Conservation (phyloP, 768 basidiomycete species). For the Trametopsis cervina region DNA sequence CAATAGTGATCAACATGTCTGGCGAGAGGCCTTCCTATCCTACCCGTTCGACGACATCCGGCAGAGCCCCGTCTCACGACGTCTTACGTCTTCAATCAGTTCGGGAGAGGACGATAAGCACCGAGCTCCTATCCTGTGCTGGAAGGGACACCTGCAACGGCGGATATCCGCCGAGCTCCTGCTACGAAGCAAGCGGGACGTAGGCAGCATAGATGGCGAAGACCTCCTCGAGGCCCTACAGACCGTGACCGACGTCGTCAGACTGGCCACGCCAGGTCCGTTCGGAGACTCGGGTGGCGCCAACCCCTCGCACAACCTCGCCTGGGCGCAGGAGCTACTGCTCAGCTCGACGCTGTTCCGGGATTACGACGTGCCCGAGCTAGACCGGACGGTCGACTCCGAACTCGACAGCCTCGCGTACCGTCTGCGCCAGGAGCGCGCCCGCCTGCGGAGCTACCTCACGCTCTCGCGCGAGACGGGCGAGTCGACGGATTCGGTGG, state of each 20-base stretch:
- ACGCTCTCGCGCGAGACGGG: conserved; percentile 36
- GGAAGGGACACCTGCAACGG: background rate
- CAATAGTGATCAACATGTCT: conserved; percentile 51
- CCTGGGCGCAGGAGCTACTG: conserved; percentile 41
- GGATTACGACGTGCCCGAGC: background rate
- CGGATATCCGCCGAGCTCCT: conserved; percentile 1
- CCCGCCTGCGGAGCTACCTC: conserved; percentile 42
- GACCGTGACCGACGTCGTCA: conserved; percentile 29
- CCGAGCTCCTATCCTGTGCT: conserved; percentile 25
- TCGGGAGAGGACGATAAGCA: conserved; percentile 29
- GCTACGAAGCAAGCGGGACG: conserved; percentile 10
- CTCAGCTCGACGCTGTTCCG: conserved; percentile 24
- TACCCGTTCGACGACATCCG: conserved; percentile 64
- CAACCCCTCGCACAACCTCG: conserved; percentile 31
- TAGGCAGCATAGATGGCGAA: background rate
- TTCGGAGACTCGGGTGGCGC: conserved; percentile 7
- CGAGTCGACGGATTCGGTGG: conserved; percentile 15
- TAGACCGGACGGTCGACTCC: background rate
- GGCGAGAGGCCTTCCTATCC: conserved; percentile 57
- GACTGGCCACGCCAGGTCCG: conserved; percentile 7
- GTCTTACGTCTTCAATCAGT: background rate
- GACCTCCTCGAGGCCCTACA: conserved; percentile 26
- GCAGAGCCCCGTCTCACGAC: conserved; percentile 10
- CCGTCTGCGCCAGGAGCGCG: conserved; percentile 27
- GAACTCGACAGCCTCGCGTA: conserved; percentile 5